Conservation (phyloP, 441 rosid species). For the Syzygium malaccense region DNA sequence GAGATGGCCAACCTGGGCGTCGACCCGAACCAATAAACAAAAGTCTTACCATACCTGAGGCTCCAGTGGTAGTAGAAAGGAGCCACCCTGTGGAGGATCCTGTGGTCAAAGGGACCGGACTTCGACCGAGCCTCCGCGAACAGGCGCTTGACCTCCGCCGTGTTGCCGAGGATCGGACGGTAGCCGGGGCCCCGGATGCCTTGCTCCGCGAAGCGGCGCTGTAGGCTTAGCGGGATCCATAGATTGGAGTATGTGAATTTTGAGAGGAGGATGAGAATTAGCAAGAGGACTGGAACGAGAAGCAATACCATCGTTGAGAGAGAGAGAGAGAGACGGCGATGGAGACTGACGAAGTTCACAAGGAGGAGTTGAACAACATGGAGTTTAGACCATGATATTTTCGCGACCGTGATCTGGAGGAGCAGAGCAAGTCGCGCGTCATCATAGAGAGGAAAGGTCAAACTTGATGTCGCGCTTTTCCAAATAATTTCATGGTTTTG, state of each 20-base stretch:
- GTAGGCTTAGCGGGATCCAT: conserved; percentile 44
- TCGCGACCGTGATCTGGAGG: background rate
- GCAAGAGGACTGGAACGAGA: background rate
- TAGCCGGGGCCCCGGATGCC: conserved; percentile 42
- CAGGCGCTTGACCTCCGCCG: conserved; percentile 32
- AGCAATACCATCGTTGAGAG: conserved; percentile 1
- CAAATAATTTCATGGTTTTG: background rate
- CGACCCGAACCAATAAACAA: conserved; percentile 64
- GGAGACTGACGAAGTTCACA: background rate
- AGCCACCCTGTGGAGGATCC: conserved; percentile 26
- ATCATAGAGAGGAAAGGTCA: background rate
- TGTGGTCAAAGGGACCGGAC: conserved; percentile 16
- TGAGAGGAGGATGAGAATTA: conserved; percentile 1
- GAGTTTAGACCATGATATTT: background rate
- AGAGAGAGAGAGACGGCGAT: background rate
- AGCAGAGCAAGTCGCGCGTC: background rate
- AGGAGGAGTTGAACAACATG: background rate
- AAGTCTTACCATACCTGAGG: conserved; percentile 35
- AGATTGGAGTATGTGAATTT: conserved; percentile 14
- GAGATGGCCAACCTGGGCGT: conserved; percentile 43
- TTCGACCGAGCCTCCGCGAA: conserved; percentile 28
- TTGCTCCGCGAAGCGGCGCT: conserved; percentile 35
- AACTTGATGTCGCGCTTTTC: background rate
- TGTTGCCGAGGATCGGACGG: conserved; percentile 45
- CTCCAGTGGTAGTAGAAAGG: conserved; percentile 52